Base-by-base conservation (phyloP, 140 eudicot species). In the Flaveria floridana region DNA sequence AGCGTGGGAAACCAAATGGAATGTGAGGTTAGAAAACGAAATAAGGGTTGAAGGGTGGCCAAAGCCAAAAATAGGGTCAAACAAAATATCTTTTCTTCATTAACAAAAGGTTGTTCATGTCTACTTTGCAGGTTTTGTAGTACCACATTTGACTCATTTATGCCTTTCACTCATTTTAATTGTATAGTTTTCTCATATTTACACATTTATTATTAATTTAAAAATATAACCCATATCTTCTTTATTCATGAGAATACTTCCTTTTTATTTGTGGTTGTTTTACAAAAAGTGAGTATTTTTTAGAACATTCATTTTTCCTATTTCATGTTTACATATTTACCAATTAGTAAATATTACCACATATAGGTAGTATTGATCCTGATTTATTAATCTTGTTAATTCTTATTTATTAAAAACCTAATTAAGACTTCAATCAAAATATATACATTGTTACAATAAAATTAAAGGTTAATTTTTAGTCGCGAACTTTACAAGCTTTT, bases 11-110 rank as follows among this genome's bases (percentile, higher is more conserved):
- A 18, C 73, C 16, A 65, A 30, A 19, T 14, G 28, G n/a, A 76
- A 55, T 56, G 47, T 7, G 26, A 18, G 9, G 57, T 76, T 11
- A 11, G 70, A 15, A 67, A 68, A 52, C 21, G 15, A 72, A 72
- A 47, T 26, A 18, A 62, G 63, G 51, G 42, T 73, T 55, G 28
- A 65, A 72, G 51, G 52, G 62, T 63, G 50, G 77, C 78, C 78
- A 71, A 63, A 71, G 73, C 73, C 78, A 71, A 63, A 64, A 50
- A 53, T 21, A 0, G 79, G 78, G 75, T 79, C 83, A 72, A 72
- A 72, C 48, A 23, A 72, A 53, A 79, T 53, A 65, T 30, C 42
- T 72, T 71, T 72, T 64, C 64, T 41, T 64, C 61, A 64, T 52
- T 39, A 16, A 9, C 75, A 79, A 79, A 79, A 79, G 83, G 79